Conservation (phyloP, 345 rosid genomes). For the Mangifera indica region DNA sequence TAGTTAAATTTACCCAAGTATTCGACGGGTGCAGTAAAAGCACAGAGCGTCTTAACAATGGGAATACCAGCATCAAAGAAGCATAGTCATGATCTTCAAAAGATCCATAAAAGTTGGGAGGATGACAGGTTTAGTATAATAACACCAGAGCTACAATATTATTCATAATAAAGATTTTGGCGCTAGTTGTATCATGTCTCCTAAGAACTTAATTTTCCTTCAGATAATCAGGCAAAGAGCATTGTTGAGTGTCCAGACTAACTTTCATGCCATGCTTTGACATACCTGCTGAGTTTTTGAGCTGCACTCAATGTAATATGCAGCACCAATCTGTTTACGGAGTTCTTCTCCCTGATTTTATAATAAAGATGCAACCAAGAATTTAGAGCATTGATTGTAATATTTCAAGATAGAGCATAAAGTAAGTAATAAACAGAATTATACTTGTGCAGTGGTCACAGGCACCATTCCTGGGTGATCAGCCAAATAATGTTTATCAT, state of each 20-base stretch:
- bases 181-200: neutral
- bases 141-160: neutral
- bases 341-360: conserved; percentile 86
- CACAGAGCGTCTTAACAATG: conserved; percentile 9
- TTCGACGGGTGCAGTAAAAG: neutral
- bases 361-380: conserved; percentile 1
- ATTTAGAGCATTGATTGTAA: conserved; percentile 5
- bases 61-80: neutral
- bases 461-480: conserved; percentile 95
- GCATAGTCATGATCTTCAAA: conserved; percentile 2
- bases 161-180: neutral
- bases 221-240: neutral
- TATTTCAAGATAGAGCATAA: conserved; percentile 6
- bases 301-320: conserved; percentile 94
- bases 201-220: neutral
- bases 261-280: conserved; percentile 13
- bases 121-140: neutral
- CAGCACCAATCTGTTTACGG: conserved; percentile 87
- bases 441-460: conserved; percentile 88
- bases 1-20: neutral
- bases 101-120: neutral
- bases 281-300: conserved; percentile 97
- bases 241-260: neutral
- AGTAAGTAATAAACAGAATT: conserved; percentile 14
- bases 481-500: conserved; percentile 88